Base-by-base conservation (phyloP, 257 asterid genomes). In the Solanum gracilifrons region DNA sequence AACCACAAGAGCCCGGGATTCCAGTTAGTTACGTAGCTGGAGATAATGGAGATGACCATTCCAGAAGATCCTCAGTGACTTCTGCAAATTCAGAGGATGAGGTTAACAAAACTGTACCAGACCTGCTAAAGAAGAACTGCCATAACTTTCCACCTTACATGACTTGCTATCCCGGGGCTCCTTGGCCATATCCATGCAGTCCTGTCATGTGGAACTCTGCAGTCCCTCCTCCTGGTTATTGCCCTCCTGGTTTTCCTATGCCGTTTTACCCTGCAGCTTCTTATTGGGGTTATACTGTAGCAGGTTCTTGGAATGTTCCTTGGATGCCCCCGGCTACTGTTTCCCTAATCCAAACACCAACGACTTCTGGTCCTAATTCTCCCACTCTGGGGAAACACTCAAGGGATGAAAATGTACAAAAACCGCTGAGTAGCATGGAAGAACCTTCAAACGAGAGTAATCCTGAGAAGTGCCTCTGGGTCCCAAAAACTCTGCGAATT, bases 161-260 rank as follows among this genome's bases (percentile, higher is more conserved):
- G n/a, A 91, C 95, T 4, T 92, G 91, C 92, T 93, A 92, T 85
- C 92, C 95, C 0, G 95, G 95, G 51, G 93, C 92, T 76, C 96
- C 97, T 11, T 96, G 97, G 98, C 94, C 97, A 62, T 96, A 90
- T 87, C 94, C 92, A 11, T 95, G 94, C 95, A 90, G 90, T 73
- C 88, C 94, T 5, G 90, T 90, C 87, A 97, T 87, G 10, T 93
- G 95, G 96, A 90, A 89, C 88, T 73, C 93, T 23, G 55, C 93
- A 5, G 58, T 87, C 6, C 84, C 93, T 43, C 94, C 93, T 18
- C 92, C 94, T 31, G 86, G 91, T 72, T 89, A 87, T 36, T 85
- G 92, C 89, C 94, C 93, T 31, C 90, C 90, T 55, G 91, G 89
- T 79, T 94, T 92, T 76, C 96, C 97, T 7, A 87, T 94, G 90